A percentile compares a stretch with the other conserved stretches of the same genome.
Conservation (phyloP, 2,329 filamentous ascomycete species). For the Penicillium crustosum region DNA sequence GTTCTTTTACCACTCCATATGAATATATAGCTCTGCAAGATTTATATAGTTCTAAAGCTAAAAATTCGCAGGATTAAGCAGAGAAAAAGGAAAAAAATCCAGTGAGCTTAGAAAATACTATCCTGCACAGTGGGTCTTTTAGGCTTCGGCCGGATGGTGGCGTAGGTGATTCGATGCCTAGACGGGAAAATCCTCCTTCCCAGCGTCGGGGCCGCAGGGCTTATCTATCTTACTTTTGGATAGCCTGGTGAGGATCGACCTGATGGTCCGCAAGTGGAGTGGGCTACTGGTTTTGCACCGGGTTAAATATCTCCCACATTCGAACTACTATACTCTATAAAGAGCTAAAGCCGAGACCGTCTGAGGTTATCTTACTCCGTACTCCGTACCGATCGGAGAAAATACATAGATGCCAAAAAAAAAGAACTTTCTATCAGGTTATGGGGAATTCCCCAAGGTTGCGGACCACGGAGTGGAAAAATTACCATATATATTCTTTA, state of each 20-base stretch:
- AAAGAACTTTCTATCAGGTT: too few species aligned
- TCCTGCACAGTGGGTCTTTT: constrained; percentile 16
- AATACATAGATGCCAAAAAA: too few species aligned
- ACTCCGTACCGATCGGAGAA: too few species aligned
- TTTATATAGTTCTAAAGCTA: background rate
- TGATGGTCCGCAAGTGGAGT: constrained; percentile 19
- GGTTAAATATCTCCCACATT: constrained; percentile 1
- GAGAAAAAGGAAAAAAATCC: background rate
- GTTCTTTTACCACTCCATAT: background rate
- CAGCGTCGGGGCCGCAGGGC: constrained; percentile 25
- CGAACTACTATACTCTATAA: constrained; percentile 9
- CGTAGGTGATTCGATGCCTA: constrained; percentile 24
- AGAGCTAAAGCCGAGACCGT: constrained; percentile 18
- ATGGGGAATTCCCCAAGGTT: background rate
- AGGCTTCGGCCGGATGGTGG: constrained; percentile 23
- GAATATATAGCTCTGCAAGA: background rate
- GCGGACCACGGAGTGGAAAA: background rate
- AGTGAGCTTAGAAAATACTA: constrained; percentile 14
- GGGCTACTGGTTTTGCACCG: constrained; percentile 15
- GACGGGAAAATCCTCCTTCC: constrained; percentile 25
- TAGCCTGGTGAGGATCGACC: constrained; percentile 21
- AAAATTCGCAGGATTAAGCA: background rate
- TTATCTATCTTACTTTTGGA: constrained; percentile 27
- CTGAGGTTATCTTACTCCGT: background rate
- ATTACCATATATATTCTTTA: background rate